A percentile compares a stretch with the other conserved stretches of the same genome.
Evolutionary conservation across 2,329 filamentous ascomycete species (phyloP).

Genomic region (Alternaria infectoria): DNA sequence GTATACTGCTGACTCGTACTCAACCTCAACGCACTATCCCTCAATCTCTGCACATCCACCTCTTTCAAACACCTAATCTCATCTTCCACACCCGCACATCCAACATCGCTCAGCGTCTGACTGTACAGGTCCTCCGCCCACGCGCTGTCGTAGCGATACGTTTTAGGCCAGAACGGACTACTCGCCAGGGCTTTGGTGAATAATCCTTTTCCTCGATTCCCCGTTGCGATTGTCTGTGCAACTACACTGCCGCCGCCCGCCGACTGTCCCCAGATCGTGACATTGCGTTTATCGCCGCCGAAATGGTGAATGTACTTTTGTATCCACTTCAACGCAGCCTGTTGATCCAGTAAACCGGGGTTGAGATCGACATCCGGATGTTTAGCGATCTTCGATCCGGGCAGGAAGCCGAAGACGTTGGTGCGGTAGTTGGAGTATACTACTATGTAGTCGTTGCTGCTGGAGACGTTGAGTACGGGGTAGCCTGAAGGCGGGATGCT

Average conservation of each 20-base stretch:
- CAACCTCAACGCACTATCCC: constrained; percentile 60
- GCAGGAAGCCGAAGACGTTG: constrained; percentile 64
- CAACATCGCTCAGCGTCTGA: constrained; percentile 54
- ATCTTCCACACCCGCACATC: constrained; percentile 50
- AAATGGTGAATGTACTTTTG: constrained; percentile 60
- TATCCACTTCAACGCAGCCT: constrained; percentile 61
- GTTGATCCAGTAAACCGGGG: constrained; percentile 60
- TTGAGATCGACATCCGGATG: constrained; percentile 58
- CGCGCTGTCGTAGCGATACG: constrained; percentile 58
- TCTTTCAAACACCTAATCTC: constrained; percentile 63
- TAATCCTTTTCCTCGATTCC: constrained; percentile 51
- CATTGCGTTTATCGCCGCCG: constrained; percentile 59
- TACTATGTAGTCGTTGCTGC: constrained; percentile 58
- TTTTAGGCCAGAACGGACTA: constrained; percentile 66
- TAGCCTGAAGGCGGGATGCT: constrained; percentile 63
- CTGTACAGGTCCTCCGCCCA: constrained; percentile 61
- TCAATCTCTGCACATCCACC: constrained; percentile 60
- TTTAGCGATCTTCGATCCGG: constrained; percentile 55
- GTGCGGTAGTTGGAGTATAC: constrained; percentile 63
- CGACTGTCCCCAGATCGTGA: constrained; percentile 63
- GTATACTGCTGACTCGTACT: constrained; percentile 59
- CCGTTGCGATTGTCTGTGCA: constrained; percentile 60
- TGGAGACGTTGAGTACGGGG: constrained; percentile 63
- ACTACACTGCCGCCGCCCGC: constrained; percentile 62
- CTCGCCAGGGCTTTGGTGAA: constrained; percentile 60